Evolutionary conservation across 768 basidiomycete genomes (phyloP).

Genomic region (Austroboletus eburneus): DNA sequence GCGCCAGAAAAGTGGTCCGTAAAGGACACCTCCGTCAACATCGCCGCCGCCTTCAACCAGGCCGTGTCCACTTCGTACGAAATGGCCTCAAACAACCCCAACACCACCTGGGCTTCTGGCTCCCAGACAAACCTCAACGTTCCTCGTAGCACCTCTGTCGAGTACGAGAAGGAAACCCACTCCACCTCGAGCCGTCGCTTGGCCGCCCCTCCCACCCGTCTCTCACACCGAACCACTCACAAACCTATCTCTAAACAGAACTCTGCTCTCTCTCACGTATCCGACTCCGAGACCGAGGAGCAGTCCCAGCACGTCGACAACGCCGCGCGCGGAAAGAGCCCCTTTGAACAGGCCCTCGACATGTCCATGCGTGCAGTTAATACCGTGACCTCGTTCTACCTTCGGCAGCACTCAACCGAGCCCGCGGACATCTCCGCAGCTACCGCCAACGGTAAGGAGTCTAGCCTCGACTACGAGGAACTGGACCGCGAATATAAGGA

Average conservation of each 20-base stretch:
- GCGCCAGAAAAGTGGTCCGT: conserved; percentile 69
- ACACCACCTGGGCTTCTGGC: conserved; percentile 64
- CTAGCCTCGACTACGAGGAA: conserved; percentile 73
- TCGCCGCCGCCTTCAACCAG: conserved; percentile 75
- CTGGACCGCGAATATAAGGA: conserved; percentile 66
- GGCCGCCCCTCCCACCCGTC: conserved; percentile 55
- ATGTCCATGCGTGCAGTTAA: conserved; percentile 48
- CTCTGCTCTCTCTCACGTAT: conserved; percentile 50
- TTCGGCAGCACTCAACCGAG: conserved; percentile 59
- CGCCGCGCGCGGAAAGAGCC: conserved; percentile 60
- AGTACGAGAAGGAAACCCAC: conserved; percentile 67
- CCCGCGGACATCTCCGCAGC: conserved; percentile 41
- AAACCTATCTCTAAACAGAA: conserved; percentile 53
- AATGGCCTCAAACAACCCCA: conserved; percentile 49
- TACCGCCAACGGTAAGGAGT: conserved; percentile 36
- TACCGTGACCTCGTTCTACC: conserved; percentile 56
- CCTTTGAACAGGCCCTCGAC: conserved; percentile 58
- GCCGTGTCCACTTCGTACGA: conserved; percentile 48
- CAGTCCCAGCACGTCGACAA: conserved; percentile 27
- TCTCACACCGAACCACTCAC: conserved; percentile 29
- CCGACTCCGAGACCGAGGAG: conserved; percentile 67
- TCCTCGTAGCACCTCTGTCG: conserved; percentile 74
- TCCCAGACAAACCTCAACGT: conserved; percentile 44
- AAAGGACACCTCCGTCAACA: conserved; percentile 83
- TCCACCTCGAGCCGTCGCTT: conserved; percentile 53